Evolutionary conservation across 2,329 filamentous ascomycete genomes (phyloP).

Genomic region (Nigrograna mackinnonii): DNA sequence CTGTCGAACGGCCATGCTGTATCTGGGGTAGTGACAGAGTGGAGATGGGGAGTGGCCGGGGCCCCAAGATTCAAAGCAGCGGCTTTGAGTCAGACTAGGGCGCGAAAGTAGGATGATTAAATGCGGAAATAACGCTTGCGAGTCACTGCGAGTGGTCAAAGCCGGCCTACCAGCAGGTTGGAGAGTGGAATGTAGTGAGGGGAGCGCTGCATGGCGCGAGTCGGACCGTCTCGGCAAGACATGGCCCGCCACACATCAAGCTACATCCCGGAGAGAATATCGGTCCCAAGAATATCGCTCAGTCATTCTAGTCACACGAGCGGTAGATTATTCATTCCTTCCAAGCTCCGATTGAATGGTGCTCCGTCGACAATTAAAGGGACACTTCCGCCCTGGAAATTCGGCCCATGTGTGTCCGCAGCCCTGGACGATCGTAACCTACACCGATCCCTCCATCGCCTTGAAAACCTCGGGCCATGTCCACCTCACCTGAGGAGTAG

Average conservation of each 20-base stretch:
- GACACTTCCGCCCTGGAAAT: too few relatives aligned
- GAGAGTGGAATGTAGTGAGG: background rate
- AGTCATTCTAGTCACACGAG: too few relatives aligned
- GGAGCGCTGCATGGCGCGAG: too few relatives aligned
- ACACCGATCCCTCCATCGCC: background rate
- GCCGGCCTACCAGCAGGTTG: background rate
- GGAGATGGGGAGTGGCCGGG: slow-evolving; percentile 5
- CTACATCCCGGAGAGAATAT: background rate
- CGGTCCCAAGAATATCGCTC: too few relatives aligned
- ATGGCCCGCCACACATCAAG: background rate
- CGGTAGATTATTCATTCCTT: too few relatives aligned
- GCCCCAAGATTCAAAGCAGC: background rate
- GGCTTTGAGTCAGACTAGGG: slow-evolving; percentile 4
- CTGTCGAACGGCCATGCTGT: slow-evolving; percentile 8
- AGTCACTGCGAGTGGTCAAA: background rate
- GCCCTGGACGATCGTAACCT: background rate
- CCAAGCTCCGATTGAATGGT: too few relatives aligned
- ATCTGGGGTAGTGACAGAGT: slow-evolving; percentile 4
- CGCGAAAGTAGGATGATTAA: slow-evolving; percentile 1
- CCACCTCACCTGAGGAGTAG: background rate
- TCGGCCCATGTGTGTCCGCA: slow-evolving; percentile 11
- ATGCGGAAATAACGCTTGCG: background rate
- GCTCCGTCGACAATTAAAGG: too few relatives aligned
- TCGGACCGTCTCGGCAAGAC: background rate
- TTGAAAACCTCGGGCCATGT: slow-evolving; percentile 14